Base-by-base conservation (phyloP, 1,139 yeast species). In the Schwanniomyces etchellsii region DNA sequence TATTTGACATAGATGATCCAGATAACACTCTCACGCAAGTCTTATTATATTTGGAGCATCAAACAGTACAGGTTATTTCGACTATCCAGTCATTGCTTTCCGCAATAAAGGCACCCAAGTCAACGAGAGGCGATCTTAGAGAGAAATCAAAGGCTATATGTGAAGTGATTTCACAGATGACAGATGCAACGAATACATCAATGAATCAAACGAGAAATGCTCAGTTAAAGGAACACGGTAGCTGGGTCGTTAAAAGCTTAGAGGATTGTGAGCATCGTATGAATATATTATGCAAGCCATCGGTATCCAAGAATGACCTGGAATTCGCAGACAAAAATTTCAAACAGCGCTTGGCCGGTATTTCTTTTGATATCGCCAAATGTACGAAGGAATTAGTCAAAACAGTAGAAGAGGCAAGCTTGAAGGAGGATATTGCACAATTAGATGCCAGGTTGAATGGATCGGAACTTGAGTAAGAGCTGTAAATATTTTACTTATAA, bases 341-440 rank as follows among this genome's bases (percentile, higher is more conserved):
- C 63, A 83, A 81, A 56, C 97, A 89, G 58, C 74, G 96, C 44
- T 73, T 91, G 42, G 97, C 97, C 0, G 97, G 96, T 2, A 82
- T 88, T 40, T 88, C 96, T 14, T 91, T 88, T 60, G 97, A 91
- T 52, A 85, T 89, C 62, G 96, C 96, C 28, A 86, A 91, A 57
- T 83, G 95, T 54, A 89, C 96, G 9, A 89, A 89, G 54, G 97
- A 89, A 55, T 71, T 89, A 52, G 97, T 89, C 21, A 89, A 88
- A 62, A 83, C 95, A 2, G 96, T 89, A 5, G 97, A 89, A 54
- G 96, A 88, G 50, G 95, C 95, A 16, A 82, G 91, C 50, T 64
- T 88, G 47, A 82, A 82, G 46, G 89, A 81, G 44, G 94, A 84
- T 45, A 81, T 83, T 37, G 74, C 68, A 10, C 57, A 69, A 36